Base-by-base conservation (phyloP, 2,329 filamentous ascomycete genomes). In the Verticillium zaregamsianum region DNA sequence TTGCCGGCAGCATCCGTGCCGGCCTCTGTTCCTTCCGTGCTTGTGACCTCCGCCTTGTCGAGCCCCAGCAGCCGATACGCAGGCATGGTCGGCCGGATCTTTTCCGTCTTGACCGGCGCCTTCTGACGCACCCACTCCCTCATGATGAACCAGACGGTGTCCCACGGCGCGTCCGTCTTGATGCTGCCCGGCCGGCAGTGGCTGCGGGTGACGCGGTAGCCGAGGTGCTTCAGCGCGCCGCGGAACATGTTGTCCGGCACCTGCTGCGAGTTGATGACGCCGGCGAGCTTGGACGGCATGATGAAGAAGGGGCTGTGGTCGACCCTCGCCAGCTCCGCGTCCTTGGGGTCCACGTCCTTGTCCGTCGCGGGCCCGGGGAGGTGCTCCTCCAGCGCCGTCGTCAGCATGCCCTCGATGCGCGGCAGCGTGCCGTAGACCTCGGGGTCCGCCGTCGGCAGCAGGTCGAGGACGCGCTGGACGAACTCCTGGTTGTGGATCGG, bases 141-240 rank as follows among this genome's bases (percentile, higher is more conserved):
- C 86, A 98, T 95, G 32, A 98, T 80, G 72, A 96, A 90, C 93
- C 95, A 98, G 57, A 99, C 85, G 0, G 92, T 88, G 5, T 81
- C 81, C 93, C 93, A 99, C 0, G 93, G 91, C 15, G 95, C 95
- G 75, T 98, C 88, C 0, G 95, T 98, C 79, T 96, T 96, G 75
- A 98, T 88, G 70, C 91, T 95, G 31, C 93, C 94, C 0, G 92
- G 85, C 67, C 93, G 92, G 68, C 92, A 92, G 74, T 99, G 95
- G 68, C 91, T 96, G 69, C 94, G 87, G 1, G 91, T 91, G 3
- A 90, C 90, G 55, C 85, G 83, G 72, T 96, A 98, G 7, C 94
- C 95, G 1, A 96, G 81, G 63, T 90, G 85, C 25, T 87, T 83
- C 33, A 99, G 79, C 3, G 95, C 95, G 25, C 95, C 94, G 56